Conservation (phyloP, 805 yeast species). For the Kodamaea lidongshanica region DNA sequence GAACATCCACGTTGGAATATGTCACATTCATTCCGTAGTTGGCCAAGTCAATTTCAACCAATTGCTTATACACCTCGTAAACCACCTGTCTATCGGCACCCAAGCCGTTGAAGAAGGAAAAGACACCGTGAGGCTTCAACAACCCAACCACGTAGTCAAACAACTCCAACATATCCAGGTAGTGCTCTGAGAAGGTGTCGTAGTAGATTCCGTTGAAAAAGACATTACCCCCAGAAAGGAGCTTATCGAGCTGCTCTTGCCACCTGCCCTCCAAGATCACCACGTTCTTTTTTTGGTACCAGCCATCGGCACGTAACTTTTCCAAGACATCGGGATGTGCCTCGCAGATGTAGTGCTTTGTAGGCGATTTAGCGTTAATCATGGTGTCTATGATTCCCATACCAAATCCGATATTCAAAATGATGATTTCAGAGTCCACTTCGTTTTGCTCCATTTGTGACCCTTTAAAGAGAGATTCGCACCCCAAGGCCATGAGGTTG, state of each 20-base stretch:
- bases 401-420: constrained; percentile 89
- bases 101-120: constrained; percentile 85
- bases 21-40: constrained; percentile 70
- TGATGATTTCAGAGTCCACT: constrained; percentile 37
- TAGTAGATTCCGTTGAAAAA: constrained; percentile 88
- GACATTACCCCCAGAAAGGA: constrained; percentile 56
- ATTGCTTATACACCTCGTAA: constrained; percentile 69
- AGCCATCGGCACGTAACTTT: constrained; percentile 67
- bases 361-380: constrained; percentile 48
- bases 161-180: constrained; percentile 78
- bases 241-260: constrained; percentile 72
- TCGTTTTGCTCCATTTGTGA: constrained; percentile 24
- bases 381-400: constrained; percentile 91
- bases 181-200: constrained; percentile 91
- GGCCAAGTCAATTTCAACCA: constrained; percentile 71
- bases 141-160: constrained; percentile 79
- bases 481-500: constrained; percentile 72
- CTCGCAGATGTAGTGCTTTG: constrained; percentile 81
- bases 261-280: constrained; percentile 81
- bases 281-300: constrained; percentile 73
- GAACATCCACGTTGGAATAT: constrained; percentile 47
- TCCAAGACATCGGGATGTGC: constrained; percentile 88
- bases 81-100: constrained; percentile 41
- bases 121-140: constrained; percentile 73
- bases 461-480: constrained; percentile 60